These are phyloP conservation scores for Maudiozyma bulderi DNA, from an alignment of 805 yeast species.

Conservation along the genomic window DNA sequence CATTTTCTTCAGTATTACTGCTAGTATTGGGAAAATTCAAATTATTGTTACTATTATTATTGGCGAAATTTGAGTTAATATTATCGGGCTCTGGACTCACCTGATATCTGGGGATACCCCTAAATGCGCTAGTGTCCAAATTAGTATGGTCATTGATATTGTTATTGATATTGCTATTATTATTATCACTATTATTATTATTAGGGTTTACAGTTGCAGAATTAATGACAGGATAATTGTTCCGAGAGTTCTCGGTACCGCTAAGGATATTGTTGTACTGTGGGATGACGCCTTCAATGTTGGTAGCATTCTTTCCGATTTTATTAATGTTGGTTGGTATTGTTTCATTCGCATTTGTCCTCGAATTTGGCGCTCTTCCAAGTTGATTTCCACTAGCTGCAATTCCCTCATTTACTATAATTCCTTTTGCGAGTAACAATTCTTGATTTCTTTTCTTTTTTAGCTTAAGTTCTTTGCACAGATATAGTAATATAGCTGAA, in stretches of 20 bases:
- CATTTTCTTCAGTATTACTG: not conserved
- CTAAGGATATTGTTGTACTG: too few species aligned
- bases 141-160: too few species aligned
- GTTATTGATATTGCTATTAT: too few species aligned
- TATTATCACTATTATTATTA: too few species aligned
- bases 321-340: too few species aligned
- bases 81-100: not conserved
- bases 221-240: too few species aligned
- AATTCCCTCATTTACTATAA: conserved; percentile 3
- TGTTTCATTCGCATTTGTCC: too few species aligned
- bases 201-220: too few species aligned
- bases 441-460: conserved; percentile 20
- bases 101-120: not conserved
- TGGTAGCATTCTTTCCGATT: too few species aligned
- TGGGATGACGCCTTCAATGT: too few species aligned
- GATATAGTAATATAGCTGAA: conserved; percentile 63
- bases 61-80: not conserved
- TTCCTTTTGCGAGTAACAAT: conserved; percentile 4
- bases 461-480: conserved; percentile 65
- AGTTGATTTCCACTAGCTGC: not conserved
- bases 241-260: too few species aligned
- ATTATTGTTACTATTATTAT: not conserved
- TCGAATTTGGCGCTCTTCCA: not conserved
- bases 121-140: too few species aligned
- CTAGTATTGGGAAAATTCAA: not conserved